A percentile compares a stretch with the other conserved stretches of the same genome.
Conservation (phyloP, 306 rosid genomes). For the Begonia loranthoides region DNA sequence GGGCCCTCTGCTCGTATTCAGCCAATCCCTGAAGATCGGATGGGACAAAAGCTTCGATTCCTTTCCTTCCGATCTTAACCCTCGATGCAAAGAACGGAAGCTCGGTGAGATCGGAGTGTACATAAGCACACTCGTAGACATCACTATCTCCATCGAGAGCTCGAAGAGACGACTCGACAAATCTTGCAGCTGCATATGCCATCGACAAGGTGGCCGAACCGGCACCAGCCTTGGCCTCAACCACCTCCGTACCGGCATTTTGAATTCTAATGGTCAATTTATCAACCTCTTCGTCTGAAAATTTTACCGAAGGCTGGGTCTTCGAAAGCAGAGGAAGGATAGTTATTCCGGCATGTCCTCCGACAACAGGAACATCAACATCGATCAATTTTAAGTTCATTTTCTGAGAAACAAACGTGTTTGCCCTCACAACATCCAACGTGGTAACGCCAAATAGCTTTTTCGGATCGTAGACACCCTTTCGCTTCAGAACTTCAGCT, state of each 20-base stretch:
- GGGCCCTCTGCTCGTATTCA: conserved; percentile 77
- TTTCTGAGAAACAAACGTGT: conserved; percentile 88
- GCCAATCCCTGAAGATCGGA: conserved; percentile 81
- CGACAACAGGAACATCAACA: conserved; percentile 89
- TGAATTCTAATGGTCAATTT: conserved; percentile 76
- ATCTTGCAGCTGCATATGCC: conserved; percentile 99
- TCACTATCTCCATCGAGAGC: conserved; percentile 95
- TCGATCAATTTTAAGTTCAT: conserved; percentile 84
- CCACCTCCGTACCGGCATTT: conserved; percentile 97
- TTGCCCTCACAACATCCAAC: conserved; percentile 95
- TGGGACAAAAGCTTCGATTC: conserved; percentile 64
- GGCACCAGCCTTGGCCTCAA: conserved; percentile 94
- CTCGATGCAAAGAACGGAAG: conserved; percentile 94
- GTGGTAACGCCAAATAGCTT: conserved; percentile 94
- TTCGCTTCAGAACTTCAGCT: conserved; percentile 66
- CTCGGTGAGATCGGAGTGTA: conserved; percentile 74
- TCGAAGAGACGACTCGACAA: conserved; percentile 93
- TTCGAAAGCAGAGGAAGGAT: conserved; percentile 85
- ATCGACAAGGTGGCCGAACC: conserved; percentile 97
- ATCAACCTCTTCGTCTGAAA: conserved; percentile 60
- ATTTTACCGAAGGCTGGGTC: conserved; percentile 58
- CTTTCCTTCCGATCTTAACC: conserved; percentile 79
- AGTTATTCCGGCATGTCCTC: conserved; percentile 96
- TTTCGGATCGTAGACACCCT: conserved; percentile 86
- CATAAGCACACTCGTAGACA: conserved; percentile 78